A percentile compares a stretch with the other conserved stretches of the same genome.
phyloP scores from a whole-genome alignment of 2,329 filamentous ascomycete genomes.

The Ascocoryne sarcoides region DNA sequence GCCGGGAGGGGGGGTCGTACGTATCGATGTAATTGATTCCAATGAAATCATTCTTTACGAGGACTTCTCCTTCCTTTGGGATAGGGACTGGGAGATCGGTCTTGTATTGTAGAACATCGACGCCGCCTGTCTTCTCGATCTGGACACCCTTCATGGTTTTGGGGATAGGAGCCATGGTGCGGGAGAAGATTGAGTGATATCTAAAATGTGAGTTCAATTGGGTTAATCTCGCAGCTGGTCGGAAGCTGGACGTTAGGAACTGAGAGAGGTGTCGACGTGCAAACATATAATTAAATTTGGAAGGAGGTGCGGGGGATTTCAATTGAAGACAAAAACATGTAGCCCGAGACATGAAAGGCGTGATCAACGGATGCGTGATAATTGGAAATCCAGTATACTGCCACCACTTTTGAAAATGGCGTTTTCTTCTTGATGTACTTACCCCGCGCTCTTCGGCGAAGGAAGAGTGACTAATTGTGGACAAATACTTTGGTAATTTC shows the following conservation, averaged over 20 bases:
- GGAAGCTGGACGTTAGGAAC: constrained; percentile 4
- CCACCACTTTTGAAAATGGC: too few species aligned
- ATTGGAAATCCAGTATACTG: too few species aligned
- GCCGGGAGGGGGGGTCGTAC: constrained; percentile 30
- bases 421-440: too few species aligned
- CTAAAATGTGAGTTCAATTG: constrained; percentile 9
- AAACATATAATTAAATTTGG: too few species aligned
- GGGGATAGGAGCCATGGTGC: constrained; percentile 16
- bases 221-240: constrained; percentile 4
- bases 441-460: too few species aligned
- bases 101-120: constrained; percentile 63
- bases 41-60: constrained; percentile 71
- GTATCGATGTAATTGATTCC: constrained; percentile 89
- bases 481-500: too few species aligned
- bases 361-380: too few species aligned
- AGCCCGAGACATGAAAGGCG: too few species aligned
- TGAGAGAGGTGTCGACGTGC: constrained; percentile 3
- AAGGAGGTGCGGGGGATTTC: too few species aligned
- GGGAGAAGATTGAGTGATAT: neutral
- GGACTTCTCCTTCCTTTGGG: constrained; percentile 59
- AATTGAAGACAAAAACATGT: too few species aligned
- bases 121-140: constrained; percentile 62
- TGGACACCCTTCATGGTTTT: constrained; percentile 52
- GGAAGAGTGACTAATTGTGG: too few species aligned
- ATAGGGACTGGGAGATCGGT: constrained; percentile 63